A percentile compares a stretch with the other conserved stretches of the same genome.
phyloP scores from a whole-genome alignment of 2,329 filamentous ascomycete genomes.

The Fusarium phyllophilum region DNA sequence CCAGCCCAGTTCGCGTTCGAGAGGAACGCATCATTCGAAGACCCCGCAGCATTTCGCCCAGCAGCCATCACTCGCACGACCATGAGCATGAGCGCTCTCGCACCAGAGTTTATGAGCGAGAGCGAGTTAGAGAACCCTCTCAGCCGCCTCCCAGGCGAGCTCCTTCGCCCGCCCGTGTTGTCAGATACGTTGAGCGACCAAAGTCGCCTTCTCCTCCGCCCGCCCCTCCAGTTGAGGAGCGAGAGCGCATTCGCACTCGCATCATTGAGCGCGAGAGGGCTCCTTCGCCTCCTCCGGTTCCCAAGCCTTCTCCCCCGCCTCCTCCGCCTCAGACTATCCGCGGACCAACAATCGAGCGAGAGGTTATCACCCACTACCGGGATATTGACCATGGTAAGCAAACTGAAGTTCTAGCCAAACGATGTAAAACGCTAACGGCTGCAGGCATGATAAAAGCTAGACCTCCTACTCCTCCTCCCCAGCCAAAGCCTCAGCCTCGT shows the following conservation, averaged over 20 bases:
- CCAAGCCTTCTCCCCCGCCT: constrained; percentile 63
- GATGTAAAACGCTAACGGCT: constrained; percentile 15
- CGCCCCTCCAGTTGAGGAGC: constrained; percentile 44
- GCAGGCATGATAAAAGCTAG: constrained; percentile 58
- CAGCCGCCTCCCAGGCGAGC: constrained; percentile 52
- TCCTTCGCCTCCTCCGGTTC: constrained; percentile 51
- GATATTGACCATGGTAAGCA: constrained; percentile 85
- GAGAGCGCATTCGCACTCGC: constrained; percentile 59
- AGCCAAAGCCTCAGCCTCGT: constrained; percentile 57
- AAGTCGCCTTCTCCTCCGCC: constrained; percentile 49
- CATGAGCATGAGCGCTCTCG: constrained; percentile 53
- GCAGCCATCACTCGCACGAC: constrained; percentile 45
- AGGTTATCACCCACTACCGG: constrained; percentile 88
- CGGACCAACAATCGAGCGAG: constrained; percentile 83
- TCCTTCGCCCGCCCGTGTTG: constrained; percentile 49
- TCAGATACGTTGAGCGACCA: constrained; percentile 55
- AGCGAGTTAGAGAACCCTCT: constrained; percentile 52
- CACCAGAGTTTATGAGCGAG: constrained; percentile 40
- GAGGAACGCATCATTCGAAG: constrained; percentile 57
- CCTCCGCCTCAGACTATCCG: constrained; percentile 74
- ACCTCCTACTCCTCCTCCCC: constrained; percentile 59
- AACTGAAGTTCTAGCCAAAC: background rate
- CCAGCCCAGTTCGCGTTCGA: constrained; percentile 54
- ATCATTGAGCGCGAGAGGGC: constrained; percentile 59
- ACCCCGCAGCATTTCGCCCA: constrained; percentile 55